Base-by-base conservation (phyloP, 176 grass and related monocot species). In the maize (Zea mays) region DNA sequence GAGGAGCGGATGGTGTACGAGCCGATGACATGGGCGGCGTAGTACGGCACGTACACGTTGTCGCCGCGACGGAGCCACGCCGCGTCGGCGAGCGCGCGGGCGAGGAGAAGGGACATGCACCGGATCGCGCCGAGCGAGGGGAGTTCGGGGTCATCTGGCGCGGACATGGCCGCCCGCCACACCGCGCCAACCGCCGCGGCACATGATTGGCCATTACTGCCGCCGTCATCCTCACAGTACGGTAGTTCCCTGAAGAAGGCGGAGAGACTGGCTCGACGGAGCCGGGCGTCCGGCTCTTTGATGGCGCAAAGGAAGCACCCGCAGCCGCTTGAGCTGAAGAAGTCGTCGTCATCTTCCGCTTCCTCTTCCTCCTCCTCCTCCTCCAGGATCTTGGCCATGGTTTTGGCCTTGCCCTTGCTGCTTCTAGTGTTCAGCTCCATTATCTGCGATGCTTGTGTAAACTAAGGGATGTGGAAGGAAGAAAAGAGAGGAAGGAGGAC, bases 51-150 rank as follows among this genome's bases (percentile, higher is more conserved):
- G 82, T 60, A 85, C 57, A 58, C 76, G 77, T 93, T 95, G 71
- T 90, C 87, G 43, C 79, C 55, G 14, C 88, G 72, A 3, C 57
- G 55, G 72, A 72, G 38, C 92, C 90, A 99, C 14, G 76, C 72
- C 8, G 61, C 71, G 33, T 95, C 86, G 6, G 67, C 86, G 49
- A 99, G 39, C 20, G 92, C 81, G 75, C 81, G 89, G 7, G 78
- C 54, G 33, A 99, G 82, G 68, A 99, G 92, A 39, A 86, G 78
- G 2, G 92, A 82, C 96, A 99, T 93, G 90, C 96, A 99, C 74
- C 92, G 86, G 75, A 99, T 87, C 60, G 75, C 90, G 43, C 96
- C 96, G 2, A 92, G 80, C 9, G 87, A 90, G 2, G 96, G 92
- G 37, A 99, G 85, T 81, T 99, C 96, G 11, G 80, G 8, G 57